A percentile compares a stretch with the other conserved stretches of the same genome.
Conservation (phyloP, 495 filamentous ascomycete species). For the Hypoxylon cercidicola region DNA sequence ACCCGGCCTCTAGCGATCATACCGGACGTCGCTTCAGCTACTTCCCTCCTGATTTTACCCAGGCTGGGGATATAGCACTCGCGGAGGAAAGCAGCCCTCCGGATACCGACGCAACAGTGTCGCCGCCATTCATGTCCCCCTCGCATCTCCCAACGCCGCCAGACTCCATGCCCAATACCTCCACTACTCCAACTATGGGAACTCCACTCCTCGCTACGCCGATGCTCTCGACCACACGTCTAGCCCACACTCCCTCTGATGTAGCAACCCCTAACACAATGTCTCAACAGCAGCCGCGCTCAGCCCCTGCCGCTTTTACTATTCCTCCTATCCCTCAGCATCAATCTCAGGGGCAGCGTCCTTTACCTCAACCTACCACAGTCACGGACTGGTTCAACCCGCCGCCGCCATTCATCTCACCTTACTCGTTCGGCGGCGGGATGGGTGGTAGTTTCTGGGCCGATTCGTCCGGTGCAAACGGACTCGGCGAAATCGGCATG, state of each 20-base stretch:
- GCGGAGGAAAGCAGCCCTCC: constrained; percentile 41
- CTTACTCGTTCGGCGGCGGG: constrained; percentile 56
- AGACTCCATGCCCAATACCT: constrained; percentile 33
- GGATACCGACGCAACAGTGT: constrained; percentile 41
- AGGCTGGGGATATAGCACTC: constrained; percentile 39
- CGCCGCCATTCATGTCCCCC: constrained; percentile 42
- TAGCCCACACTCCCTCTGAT: constrained; percentile 43
- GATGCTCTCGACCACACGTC: constrained; percentile 35
- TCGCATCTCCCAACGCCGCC: constrained; percentile 38
- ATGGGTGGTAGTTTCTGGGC: constrained; percentile 57
- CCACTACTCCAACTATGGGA: constrained; percentile 31
- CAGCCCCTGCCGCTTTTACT: constrained; percentile 48
- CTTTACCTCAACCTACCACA: constrained; percentile 48
- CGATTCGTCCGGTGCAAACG: constrained; percentile 51
- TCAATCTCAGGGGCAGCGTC: constrained; percentile 50
- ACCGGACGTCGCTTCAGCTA: constrained; percentile 63
- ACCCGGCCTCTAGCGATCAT: constrained; percentile 55
- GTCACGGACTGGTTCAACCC: constrained; percentile 57
- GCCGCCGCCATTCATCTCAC: constrained; percentile 63
- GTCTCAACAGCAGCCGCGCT: constrained; percentile 38
- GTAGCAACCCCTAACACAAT: constrained; percentile 32
- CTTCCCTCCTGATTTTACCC: constrained; percentile 61
- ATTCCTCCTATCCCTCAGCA: constrained; percentile 50
- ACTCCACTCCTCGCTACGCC: constrained; percentile 39
- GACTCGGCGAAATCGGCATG: constrained; percentile 44